phyloP scores from a whole-genome alignment of 768 basidiomycete genomes.

The Trametes villosa region DNA sequence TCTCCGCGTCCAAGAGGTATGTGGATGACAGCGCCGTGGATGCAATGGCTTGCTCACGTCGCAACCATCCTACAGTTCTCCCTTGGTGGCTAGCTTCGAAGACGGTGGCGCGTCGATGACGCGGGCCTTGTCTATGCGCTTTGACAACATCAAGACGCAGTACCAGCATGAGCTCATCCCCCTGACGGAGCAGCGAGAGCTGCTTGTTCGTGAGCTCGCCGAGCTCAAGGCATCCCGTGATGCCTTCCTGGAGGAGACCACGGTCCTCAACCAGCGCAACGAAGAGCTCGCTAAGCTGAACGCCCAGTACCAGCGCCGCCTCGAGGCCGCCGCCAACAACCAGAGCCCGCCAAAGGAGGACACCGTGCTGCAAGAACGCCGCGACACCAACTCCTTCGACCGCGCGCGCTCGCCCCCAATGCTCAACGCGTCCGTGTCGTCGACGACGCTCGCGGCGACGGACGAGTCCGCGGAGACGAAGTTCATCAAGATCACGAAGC shows the following conservation, averaged over 20 bases:
- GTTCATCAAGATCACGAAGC: constrained; percentile 42
- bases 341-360: constrained; percentile 12
- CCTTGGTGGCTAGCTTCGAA: constrained; percentile 17
- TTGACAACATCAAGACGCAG: constrained; percentile 86
- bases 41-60: constrained; percentile 1
- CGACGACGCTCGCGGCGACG: constrained; percentile 47
- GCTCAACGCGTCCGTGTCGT: constrained; percentile 37
- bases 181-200: constrained; percentile 81
- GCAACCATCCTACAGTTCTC: constrained; percentile 22
- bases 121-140: constrained; percentile 79
- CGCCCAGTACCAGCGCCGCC: constrained; percentile 77
- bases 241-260: constrained; percentile 88
- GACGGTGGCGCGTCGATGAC: constrained; percentile 38
- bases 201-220: constrained; percentile 75
- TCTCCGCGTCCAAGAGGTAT: constrained; percentile 75
- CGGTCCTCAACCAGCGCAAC: constrained; percentile 87
- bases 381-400: constrained; percentile 17
- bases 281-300: constrained; percentile 91
- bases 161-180: constrained; percentile 88
- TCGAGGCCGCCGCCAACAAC: constrained; percentile 49
- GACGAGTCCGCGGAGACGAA: constrained; percentile 54
- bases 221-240: constrained; percentile 89
- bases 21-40: constrained; percentile 25
- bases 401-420: constrained; percentile 30
- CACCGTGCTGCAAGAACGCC: constrained; percentile 22